A percentile compares a stretch with the other conserved stretches of the same genome.
These are phyloP conservation scores for Phytophthora lateralis DNA, from an alignment of 352 stramenopile species.

Conservation along the genomic window DNA sequence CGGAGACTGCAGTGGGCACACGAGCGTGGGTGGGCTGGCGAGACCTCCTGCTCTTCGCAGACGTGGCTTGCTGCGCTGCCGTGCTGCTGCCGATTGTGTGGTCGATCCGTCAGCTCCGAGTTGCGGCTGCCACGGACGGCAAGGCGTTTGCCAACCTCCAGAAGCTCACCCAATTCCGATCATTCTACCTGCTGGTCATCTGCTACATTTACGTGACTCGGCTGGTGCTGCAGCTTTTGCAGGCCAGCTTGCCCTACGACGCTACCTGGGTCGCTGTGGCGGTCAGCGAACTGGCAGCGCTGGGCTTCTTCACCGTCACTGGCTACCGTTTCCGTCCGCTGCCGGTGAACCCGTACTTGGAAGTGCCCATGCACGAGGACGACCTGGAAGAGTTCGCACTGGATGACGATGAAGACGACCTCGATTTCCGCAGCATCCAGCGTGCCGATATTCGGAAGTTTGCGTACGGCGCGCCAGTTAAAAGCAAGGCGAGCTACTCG, in stretches of 20 bases:
- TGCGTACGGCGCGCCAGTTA: slow-evolving; percentile 32
- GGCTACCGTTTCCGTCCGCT: slow-evolving; percentile 93
- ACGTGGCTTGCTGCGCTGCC: slow-evolving; percentile 96
- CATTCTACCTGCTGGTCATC: slow-evolving; percentile 97
- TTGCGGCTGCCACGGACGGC: slow-evolving; percentile 87
- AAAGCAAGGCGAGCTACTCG: slow-evolving; percentile 16
- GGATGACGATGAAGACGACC: slow-evolving; percentile 55
- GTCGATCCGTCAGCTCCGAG: slow-evolving; percentile 88
- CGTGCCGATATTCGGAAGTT: slow-evolving; percentile 44
- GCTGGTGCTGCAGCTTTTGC: slow-evolving; percentile 95
- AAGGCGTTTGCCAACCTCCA: slow-evolving; percentile 88
- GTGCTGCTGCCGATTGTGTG: slow-evolving; percentile 98
- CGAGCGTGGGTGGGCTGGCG: slow-evolving; percentile 71
- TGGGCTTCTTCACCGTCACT: slow-evolving; percentile 93
- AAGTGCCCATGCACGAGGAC: slow-evolving; percentile 74
- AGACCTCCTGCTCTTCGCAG: slow-evolving; percentile 94
- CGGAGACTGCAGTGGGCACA: slow-evolving; percentile 84
- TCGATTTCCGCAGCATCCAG: slow-evolving; percentile 45
- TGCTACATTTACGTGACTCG: slow-evolving; percentile 98
- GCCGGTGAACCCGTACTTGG: slow-evolving; percentile 92
- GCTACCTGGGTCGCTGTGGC: slow-evolving; percentile 76
- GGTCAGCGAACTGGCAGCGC: slow-evolving; percentile 76
- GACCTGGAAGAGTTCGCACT: slow-evolving; percentile 80
- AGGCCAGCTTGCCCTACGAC: slow-evolving; percentile 92
- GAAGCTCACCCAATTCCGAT: slow-evolving; percentile 96